Percentiles rank a stretch among this genome's conserved stretches.
Conservation (phyloP, 208 protist species). For the Crithidia acanthocephali region DNA sequence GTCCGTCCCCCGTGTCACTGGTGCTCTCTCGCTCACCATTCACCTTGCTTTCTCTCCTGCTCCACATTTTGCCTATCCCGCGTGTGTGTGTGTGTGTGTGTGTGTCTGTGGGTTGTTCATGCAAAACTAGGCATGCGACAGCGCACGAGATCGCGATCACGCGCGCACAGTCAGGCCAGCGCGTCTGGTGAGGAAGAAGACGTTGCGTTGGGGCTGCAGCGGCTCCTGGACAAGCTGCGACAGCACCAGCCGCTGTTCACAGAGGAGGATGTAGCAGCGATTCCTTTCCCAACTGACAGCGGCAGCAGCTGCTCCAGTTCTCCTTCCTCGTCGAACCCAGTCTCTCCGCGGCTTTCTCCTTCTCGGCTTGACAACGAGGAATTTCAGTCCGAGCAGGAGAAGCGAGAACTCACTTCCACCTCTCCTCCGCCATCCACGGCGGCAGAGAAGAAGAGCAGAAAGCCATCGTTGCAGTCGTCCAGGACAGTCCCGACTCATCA, state of each 20-base stretch:
- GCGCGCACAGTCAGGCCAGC: slow-evolving; percentile 29
- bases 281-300: slow-evolving; percentile 56
- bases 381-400: background rate
- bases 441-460: background rate
- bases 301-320: slow-evolving; percentile 39
- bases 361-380: slow-evolving; percentile 29
- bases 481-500: background rate
- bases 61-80: background rate
- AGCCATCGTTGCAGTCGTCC: background rate
- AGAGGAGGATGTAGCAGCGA: slow-evolving; percentile 82
- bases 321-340: slow-evolving; percentile 15
- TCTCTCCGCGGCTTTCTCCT: slow-evolving; percentile 26
- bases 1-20: no score
- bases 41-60: background rate
- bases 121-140: slow-evolving; percentile 21
- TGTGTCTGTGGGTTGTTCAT: slow-evolving; percentile 8
- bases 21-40: no score
- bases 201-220: slow-evolving; percentile 54
- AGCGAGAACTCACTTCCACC: background rate
- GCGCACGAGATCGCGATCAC: slow-evolving; percentile 40
- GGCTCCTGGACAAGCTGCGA: slow-evolving; percentile 64
- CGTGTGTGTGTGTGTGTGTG: background rate
- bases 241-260: slow-evolving; percentile 69
- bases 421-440: background rate
- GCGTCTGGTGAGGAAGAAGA: slow-evolving; percentile 45